phyloP scores from a whole-genome alignment of 2,329 filamentous ascomycete genomes.

The Didymella keratinophila region DNA sequence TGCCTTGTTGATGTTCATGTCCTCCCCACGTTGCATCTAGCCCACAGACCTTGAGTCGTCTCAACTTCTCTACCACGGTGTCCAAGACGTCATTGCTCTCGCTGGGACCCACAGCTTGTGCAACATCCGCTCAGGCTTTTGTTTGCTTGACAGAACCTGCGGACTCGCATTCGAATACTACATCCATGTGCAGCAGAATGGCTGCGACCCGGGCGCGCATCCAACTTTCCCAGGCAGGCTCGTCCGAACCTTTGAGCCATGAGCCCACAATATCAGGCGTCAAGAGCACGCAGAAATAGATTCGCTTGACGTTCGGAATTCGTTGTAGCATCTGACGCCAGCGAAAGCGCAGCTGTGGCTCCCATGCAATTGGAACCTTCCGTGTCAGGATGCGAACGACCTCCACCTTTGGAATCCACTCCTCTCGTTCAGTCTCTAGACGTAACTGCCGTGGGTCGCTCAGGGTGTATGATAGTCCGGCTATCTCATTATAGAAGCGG shows the following conservation, averaged over 20 bases:
- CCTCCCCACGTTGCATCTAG: not conserved
- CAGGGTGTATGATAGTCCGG: not conserved
- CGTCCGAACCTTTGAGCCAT: not conserved
- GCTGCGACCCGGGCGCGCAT: not conserved
- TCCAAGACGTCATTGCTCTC: not conserved
- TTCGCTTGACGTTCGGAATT: not conserved
- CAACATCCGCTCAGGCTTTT: not conserved
- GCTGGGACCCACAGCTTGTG: not conserved
- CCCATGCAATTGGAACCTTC: not conserved
- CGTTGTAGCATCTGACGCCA: not conserved
- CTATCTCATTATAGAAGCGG: not conserved
- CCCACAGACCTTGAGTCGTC: not conserved
- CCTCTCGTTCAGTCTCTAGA: not conserved
- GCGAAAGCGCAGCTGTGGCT: not conserved
- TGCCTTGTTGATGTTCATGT: not conserved
- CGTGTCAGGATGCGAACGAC: not conserved
- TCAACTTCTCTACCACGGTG: not conserved
- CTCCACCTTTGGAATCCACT: not conserved
- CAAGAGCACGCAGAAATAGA: not conserved
- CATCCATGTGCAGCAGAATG: not conserved
- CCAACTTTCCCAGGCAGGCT: not conserved
- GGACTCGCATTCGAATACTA: not conserved
- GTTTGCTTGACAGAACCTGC: not conserved
- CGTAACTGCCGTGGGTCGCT: not conserved
- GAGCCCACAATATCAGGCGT: not conserved